These are phyloP conservation scores for Debaryomycetaceae sp. DNA, from an alignment of 1,139 yeast genomes.

Conservation along the genomic window DNA sequence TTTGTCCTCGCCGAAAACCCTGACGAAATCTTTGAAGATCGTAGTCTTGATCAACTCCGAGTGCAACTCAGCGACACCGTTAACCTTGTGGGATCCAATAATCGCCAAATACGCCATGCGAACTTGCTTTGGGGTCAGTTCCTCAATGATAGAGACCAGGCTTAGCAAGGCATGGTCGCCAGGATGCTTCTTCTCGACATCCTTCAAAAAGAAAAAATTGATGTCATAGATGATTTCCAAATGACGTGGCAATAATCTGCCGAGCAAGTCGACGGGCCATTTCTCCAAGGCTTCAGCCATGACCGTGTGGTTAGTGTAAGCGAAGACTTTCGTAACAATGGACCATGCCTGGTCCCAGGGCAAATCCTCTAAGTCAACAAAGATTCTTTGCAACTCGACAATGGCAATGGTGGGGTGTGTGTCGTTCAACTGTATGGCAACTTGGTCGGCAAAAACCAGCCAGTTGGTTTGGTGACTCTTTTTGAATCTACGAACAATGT, in stretches of 20 bases:
- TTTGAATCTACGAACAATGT: slow-evolving; percentile 85
- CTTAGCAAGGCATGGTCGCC: slow-evolving; percentile 58
- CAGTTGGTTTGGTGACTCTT: slow-evolving; percentile 69
- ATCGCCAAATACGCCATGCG: slow-evolving; percentile 93
- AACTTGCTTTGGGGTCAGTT: slow-evolving; percentile 70
- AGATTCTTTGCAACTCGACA: slow-evolving; percentile 82
- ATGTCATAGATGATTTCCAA: slow-evolving; percentile 87
- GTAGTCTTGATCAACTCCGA: slow-evolving; percentile 87
- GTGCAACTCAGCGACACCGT: slow-evolving; percentile 95
- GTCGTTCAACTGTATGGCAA: slow-evolving; percentile 91
- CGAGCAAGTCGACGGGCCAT: slow-evolving; percentile 86
- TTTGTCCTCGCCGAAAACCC: slow-evolving; percentile 72
- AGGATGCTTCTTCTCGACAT: slow-evolving; percentile 75
- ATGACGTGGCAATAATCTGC: slow-evolving; percentile 82
- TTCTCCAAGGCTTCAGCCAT: slow-evolving; percentile 93
- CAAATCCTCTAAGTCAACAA: slow-evolving; percentile 78
- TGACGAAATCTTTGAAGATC: slow-evolving; percentile 85
- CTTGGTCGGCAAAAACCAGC: slow-evolving; percentile 77
- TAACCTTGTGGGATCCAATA: slow-evolving; percentile 88
- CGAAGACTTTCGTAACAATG: slow-evolving; percentile 76
- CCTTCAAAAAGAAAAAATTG: slow-evolving; percentile 73
- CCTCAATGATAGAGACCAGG: slow-evolving; percentile 83
- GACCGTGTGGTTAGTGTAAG: slow-evolving; percentile 93
- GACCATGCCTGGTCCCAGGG: slow-evolving; percentile 85
- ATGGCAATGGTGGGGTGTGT: slow-evolving; percentile 93